Percentiles rank a stretch among this genome's conserved stretches.
phyloP scores from a whole-genome alignment of 331 rosid species.

The Quercus tomentella region DNA sequence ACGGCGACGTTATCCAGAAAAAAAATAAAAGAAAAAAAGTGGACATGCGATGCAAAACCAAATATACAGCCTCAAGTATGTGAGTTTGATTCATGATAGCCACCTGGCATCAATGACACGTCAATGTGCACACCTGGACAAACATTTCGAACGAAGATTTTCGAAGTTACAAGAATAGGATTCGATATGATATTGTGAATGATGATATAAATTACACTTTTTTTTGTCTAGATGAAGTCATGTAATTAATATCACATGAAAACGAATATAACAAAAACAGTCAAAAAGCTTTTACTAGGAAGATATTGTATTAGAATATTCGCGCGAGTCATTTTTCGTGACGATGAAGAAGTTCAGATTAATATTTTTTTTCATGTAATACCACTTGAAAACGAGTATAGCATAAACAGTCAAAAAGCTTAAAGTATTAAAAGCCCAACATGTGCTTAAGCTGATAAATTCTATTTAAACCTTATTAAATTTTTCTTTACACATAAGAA shows the following conservation, averaged over 20 bases:
- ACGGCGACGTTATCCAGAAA: constrained; percentile 5
- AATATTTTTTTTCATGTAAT: too few relatives aligned
- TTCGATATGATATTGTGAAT: background rate
- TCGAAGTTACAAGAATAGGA: background rate
- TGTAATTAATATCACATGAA: background rate
- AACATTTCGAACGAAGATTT: background rate
- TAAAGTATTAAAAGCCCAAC: too few relatives aligned
- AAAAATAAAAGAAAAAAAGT: background rate
- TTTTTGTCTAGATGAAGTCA: background rate
- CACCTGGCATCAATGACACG: constrained; percentile 36
- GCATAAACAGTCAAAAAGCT: background rate
- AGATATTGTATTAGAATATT: too few relatives aligned
- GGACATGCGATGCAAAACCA: background rate
- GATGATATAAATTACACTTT: too few relatives aligned
- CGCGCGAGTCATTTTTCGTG: too few relatives aligned
- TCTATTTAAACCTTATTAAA: too few relatives aligned
- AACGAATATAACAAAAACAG: background rate
- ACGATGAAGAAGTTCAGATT: too few relatives aligned
- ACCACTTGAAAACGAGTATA: background rate
- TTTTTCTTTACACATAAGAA: too few relatives aligned
- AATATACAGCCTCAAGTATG: background rate
- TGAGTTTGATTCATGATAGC: background rate
- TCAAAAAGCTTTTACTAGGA: background rate
- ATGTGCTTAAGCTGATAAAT: too few relatives aligned
- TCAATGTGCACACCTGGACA: constrained; percentile 10